phyloP scores from a whole-genome alignment of 768 basidiomycete species.

The Cystofilobasidium ferigula region DNA sequence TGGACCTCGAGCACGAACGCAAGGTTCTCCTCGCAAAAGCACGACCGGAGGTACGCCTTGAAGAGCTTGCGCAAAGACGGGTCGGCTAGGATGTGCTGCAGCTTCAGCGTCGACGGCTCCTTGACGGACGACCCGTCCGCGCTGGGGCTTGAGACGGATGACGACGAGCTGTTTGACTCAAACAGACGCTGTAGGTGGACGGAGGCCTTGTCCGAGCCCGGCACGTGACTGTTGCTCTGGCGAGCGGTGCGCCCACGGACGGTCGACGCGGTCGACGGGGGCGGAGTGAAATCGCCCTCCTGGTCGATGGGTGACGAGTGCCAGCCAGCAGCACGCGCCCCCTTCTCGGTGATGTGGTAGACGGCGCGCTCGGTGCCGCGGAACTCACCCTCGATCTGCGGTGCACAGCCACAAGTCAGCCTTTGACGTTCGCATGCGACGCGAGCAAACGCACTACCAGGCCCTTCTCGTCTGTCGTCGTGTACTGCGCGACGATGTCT shows the following conservation, averaged over 20 bases:
- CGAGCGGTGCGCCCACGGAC: background rate
- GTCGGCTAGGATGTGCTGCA: constrained; percentile 85
- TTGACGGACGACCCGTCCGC: constrained; percentile 45
- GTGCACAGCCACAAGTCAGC: background rate
- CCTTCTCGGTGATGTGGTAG: constrained; percentile 89
- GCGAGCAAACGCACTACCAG: background rate
- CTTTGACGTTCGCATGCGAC: background rate
- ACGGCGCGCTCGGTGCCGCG: constrained; percentile 89
- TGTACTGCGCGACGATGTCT: constrained; percentile 30
- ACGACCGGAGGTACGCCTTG: constrained; percentile 82
- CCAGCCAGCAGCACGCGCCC: constrained; percentile 75
- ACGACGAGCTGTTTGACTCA: constrained; percentile 4
- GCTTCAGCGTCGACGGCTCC: constrained; percentile 82
- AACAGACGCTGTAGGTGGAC: background rate
- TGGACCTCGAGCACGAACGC: constrained; percentile 94
- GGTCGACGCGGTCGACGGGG: background rate
- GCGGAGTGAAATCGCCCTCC: background rate
- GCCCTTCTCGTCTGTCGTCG: constrained; percentile 15
- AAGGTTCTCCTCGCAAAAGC: constrained; percentile 97
- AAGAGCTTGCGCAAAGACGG: constrained; percentile 77
- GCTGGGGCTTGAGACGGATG: constrained; percentile 2
- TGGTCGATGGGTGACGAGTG: background rate
- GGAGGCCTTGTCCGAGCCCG: background rate
- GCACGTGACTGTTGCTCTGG: background rate
- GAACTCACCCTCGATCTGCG: constrained; percentile 85